A percentile compares a stretch with the other conserved stretches of the same genome.
phyloP scores from a whole-genome alignment of 306 rosid genomes.

The Alnus glutinosa region DNA sequence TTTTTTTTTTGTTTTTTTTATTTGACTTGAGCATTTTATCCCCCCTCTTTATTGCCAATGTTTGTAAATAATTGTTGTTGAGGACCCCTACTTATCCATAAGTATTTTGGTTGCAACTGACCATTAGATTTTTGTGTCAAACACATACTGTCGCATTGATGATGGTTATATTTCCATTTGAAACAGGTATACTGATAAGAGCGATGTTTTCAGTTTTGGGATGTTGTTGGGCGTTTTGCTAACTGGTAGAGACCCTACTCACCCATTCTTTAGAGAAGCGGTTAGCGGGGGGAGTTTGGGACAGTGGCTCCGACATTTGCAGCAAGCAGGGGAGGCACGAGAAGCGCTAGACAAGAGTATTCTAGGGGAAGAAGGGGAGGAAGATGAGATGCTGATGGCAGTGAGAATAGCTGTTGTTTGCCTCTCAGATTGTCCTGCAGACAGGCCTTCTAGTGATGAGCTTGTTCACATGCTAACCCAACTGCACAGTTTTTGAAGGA shows the following conservation, averaged over 20 bases:
- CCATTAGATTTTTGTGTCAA: constrained; percentile 3
- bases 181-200: constrained; percentile 83
- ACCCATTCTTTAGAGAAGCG: constrained; percentile 86
- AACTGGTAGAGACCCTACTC: constrained; percentile 78
- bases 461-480: constrained; percentile 99
- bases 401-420: constrained; percentile 90
- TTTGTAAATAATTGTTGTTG: neutral
- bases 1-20: neutral
- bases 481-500: constrained; percentile 82
- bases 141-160: constrained; percentile 1
- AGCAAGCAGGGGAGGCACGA: constrained; percentile 75
- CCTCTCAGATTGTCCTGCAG: constrained; percentile 83
- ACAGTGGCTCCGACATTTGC: constrained; percentile 82
- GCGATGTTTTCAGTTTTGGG: constrained; percentile 95
- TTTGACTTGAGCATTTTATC: too few relatives aligned
- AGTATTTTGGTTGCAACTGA: neutral
- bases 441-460: constrained; percentile 96
- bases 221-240: constrained; percentile 77
- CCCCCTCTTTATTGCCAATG: neutral
- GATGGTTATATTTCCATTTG: constrained; percentile 22
- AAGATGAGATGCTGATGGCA: constrained; percentile 98
- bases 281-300: constrained; percentile 76
- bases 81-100: neutral
- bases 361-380: constrained; percentile 85
- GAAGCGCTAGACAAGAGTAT: constrained; percentile 85